A percentile compares a stretch with the other conserved stretches of the same genome.
Evolutionary conservation across 257 asterid genomes (phyloP).

Genomic region (Oldenlandia corymbosa): DNA sequence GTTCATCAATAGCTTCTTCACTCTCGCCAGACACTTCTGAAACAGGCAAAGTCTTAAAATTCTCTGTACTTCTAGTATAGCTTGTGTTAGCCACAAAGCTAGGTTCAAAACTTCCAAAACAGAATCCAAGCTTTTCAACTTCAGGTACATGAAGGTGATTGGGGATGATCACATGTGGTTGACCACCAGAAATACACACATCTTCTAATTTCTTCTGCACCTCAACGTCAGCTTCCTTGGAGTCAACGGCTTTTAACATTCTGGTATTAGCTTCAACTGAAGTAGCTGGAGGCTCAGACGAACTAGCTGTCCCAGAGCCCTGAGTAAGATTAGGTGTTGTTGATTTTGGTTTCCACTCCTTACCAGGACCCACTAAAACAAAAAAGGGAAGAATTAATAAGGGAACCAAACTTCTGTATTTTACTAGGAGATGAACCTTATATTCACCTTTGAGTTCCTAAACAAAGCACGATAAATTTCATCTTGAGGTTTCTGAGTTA

Average conservation of each 20-base stretch:
- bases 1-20: constrained; percentile 58
- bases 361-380: constrained; percentile 50
- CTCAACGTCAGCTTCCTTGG: constrained; percentile 50
- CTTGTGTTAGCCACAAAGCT: constrained; percentile 50
- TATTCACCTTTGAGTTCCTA: background rate
- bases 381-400: constrained; percentile 23
- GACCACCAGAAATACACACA: constrained; percentile 49
- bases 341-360: constrained; percentile 93
- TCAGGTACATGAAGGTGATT: constrained; percentile 81
- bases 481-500: background rate
- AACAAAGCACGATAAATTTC: background rate
- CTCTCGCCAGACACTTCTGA: constrained; percentile 50
- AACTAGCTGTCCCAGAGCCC: constrained; percentile 34
- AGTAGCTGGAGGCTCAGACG: constrained; percentile 38
- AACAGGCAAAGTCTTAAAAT: constrained; percentile 33
- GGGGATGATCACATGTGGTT: constrained; percentile 80
- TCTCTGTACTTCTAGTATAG: constrained; percentile 34
- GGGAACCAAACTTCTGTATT: background rate
- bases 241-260: constrained; percentile 27
- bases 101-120: constrained; percentile 91
- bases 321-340: constrained; percentile 39
- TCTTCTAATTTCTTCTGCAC: constrained; percentile 63
- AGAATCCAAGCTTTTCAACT: constrained; percentile 76
- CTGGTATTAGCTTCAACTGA: constrained; percentile 41
- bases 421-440: background rate